Conservation (phyloP, 2,329 filamentous ascomycete genomes). For the Botryotinia narcissicola region DNA sequence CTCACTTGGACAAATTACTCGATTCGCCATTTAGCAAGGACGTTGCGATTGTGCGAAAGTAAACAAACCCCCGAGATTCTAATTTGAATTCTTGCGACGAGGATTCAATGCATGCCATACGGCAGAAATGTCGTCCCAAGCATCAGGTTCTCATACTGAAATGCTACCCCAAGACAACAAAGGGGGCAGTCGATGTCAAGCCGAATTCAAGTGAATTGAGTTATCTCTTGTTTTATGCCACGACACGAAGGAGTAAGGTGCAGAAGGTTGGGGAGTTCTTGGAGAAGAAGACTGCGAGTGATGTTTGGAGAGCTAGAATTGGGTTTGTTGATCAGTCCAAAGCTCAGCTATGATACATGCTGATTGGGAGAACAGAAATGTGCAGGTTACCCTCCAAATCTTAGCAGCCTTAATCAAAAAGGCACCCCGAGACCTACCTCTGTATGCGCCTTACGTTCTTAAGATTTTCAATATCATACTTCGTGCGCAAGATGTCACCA, state of each 20-base stretch:
- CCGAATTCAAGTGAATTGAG: conserved; percentile 96
- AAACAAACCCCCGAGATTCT: conserved; percentile 1
- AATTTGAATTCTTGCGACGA: conserved; percentile 6
- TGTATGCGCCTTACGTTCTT: conserved; percentile 83
- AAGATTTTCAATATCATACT: conserved; percentile 81
- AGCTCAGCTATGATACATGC: conserved; percentile 16
- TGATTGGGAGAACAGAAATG: conserved; percentile 60
- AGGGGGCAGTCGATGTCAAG: conserved; percentile 88
- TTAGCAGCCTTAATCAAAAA: conserved; percentile 90
- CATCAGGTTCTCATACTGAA: conserved; percentile 95
- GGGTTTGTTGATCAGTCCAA: conserved; percentile 58
- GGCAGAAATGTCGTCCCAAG: conserved; percentile 78
- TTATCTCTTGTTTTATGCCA: conserved; percentile 95
- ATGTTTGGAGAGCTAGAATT: conserved; percentile 85
- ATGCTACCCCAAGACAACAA: conserved; percentile 91
- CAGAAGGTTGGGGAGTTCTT: conserved; percentile 94
- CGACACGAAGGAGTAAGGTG: conserved; percentile 89
- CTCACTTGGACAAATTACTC: neutral
- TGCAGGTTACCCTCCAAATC: conserved; percentile 93
- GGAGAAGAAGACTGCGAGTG: conserved; percentile 87
- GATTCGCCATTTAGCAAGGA: neutral
- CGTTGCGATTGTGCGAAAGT: neutral
- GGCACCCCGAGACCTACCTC: conserved; percentile 80
- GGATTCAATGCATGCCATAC: conserved; percentile 58
- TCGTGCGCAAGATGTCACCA: conserved; percentile 80